A percentile compares a stretch with the other conserved stretches of the same genome.
Conservation (phyloP, 306 rosid genomes). For the Biancaea sappan region DNA sequence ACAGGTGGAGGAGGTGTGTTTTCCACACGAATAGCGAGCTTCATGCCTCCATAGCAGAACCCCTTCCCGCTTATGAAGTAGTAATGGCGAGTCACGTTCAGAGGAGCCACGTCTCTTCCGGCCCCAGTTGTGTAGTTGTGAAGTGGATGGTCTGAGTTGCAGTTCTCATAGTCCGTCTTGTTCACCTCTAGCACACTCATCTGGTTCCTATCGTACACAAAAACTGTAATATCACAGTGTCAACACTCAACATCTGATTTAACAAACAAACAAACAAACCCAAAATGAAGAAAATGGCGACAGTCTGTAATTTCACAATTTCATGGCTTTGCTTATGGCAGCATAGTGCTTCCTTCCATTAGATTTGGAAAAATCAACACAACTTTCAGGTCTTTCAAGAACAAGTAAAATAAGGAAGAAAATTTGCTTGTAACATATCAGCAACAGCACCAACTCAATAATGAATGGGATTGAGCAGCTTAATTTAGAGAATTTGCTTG, state of each 20-base stretch:
- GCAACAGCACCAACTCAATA: no score
- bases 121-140: slow-evolving; percentile 88
- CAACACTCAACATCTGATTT: background rate
- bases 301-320: no score
- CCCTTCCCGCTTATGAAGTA: slow-evolving; percentile 88
- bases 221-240: slow-evolving; percentile 47
- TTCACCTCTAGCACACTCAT: slow-evolving; percentile 82
- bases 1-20: slow-evolving; percentile 75
- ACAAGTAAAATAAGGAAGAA: slow-evolving; percentile 2
- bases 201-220: slow-evolving; percentile 95
- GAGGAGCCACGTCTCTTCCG: slow-evolving; percentile 91
- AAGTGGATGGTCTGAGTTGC: slow-evolving; percentile 71
- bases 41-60: slow-evolving; percentile 90
- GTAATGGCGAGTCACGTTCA: slow-evolving; percentile 74
- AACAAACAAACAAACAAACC: no score
- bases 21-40: slow-evolving; percentile 67
- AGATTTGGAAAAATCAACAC: background rate
- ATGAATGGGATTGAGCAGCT: background rate
- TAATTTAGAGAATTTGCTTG: background rate
- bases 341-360: background rate
- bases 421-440: no score
- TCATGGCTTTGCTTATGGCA: no score
- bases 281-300: no score
- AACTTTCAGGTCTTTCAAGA: background rate
- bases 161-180: slow-evolving; percentile 72